These are phyloP conservation scores for Bipolaris oryzae DNA, from an alignment of 2,329 filamentous ascomycete species.

Conservation along the genomic window DNA sequence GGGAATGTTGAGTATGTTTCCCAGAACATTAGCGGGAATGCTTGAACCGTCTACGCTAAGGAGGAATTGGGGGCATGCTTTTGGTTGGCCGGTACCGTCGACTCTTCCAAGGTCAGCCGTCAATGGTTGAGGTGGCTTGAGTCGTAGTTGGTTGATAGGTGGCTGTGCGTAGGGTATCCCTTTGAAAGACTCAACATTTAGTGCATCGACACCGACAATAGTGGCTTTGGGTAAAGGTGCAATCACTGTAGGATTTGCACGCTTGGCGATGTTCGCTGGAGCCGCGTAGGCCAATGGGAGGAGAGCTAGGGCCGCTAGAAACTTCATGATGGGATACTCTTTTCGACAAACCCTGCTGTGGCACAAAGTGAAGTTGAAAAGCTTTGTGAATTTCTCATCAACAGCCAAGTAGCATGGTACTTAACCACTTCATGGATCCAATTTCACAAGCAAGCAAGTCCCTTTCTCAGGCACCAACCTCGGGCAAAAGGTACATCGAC, in stretches of 20 bases:
- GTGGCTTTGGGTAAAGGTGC: conserved; percentile 60
- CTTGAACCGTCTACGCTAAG: conserved; percentile 56
- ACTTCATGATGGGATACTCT: conserved; percentile 34
- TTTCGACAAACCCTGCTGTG: background rate
- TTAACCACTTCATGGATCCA: conserved; percentile 5
- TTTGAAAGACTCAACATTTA: conserved; percentile 69
- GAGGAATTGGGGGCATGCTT: conserved; percentile 75
- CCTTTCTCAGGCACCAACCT: conserved; percentile 17
- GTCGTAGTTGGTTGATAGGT: conserved; percentile 68
- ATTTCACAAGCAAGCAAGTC: conserved; percentile 25
- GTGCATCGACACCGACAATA: conserved; percentile 56
- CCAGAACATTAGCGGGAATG: conserved; percentile 47
- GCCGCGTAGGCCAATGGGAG: conserved; percentile 40
- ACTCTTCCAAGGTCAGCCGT: conserved; percentile 64
- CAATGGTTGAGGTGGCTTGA: conserved; percentile 70
- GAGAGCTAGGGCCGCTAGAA: conserved; percentile 26
- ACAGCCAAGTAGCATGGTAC: conserved; percentile 13
- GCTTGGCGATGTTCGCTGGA: conserved; percentile 51
- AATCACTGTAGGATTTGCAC: conserved; percentile 59
- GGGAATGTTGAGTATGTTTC: conserved; percentile 48
- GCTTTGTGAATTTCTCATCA: background rate
- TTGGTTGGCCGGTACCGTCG: conserved; percentile 63
- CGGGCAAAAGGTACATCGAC: conserved; percentile 18
- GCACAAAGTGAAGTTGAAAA: background rate
- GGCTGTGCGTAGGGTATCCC: conserved; percentile 78